Percentiles rank a stretch among this genome's conserved stretches.
Conservation (phyloP, 2,329 filamentous ascomycete species). For the Penicillium fuscoglaucum region DNA sequence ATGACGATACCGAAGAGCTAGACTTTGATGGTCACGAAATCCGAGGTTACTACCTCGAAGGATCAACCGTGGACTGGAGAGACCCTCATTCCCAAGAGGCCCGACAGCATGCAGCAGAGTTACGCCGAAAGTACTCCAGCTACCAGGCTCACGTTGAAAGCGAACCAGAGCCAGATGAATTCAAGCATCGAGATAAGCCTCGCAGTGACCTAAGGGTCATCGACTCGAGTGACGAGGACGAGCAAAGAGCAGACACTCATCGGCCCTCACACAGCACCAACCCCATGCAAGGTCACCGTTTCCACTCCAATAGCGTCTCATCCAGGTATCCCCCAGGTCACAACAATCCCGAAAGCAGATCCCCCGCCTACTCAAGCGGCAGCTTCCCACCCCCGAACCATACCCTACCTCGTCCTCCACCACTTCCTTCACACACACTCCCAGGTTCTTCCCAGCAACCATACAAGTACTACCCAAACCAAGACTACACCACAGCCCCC, state of each 20-base stretch:
- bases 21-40: constrained; percentile 27
- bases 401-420: constrained; percentile 11
- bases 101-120: constrained; percentile 31
- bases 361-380: constrained; percentile 12
- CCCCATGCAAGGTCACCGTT: constrained; percentile 8
- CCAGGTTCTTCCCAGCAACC: constrained; percentile 5
- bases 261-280: constrained; percentile 6
- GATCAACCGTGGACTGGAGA: constrained; percentile 38
- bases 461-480: constrained; percentile 12
- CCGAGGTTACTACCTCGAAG: constrained; percentile 38
- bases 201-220: constrained; percentile 1
- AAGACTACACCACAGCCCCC: constrained; percentile 12
- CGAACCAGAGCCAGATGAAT: constrained; percentile 30
- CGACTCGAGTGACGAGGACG: constrained; percentile 20
- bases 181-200: constrained; percentile 7
- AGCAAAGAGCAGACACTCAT: constrained; percentile 13
- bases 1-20: constrained; percentile 19
- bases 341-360: constrained; percentile 7
- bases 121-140: constrained; percentile 34
- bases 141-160: constrained; percentile 42
- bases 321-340: constrained; percentile 11
- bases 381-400: constrained; percentile 13
- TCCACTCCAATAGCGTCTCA: constrained; percentile 18
- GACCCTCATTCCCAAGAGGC: constrained; percentile 41
- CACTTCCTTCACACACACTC: not conserved